phyloP scores from a whole-genome alignment of 1,284 basidiomycete genomes.

The Trametes polyzona region DNA sequence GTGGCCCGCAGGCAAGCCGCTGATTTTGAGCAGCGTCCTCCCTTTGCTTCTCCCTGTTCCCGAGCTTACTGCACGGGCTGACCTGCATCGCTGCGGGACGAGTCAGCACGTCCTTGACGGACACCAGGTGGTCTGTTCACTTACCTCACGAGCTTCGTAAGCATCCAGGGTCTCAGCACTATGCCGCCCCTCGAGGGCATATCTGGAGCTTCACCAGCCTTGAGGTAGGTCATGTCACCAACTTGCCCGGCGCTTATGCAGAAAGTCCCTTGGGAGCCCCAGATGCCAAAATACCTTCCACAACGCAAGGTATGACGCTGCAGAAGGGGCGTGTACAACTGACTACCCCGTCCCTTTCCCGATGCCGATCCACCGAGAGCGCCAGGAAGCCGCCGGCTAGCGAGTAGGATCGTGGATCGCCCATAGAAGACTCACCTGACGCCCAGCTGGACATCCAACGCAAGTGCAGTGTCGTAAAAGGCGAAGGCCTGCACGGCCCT shows the following conservation, averaged over 20 bases:
- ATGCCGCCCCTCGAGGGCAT: not conserved
- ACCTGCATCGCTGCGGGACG: not conserved
- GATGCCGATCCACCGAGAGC: not conserved
- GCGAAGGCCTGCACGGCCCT: not conserved
- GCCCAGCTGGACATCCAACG: not conserved
- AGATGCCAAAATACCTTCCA: constrained; percentile 1
- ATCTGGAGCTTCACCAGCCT: not conserved
- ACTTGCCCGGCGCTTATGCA: not conserved
- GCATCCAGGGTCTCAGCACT: not conserved
- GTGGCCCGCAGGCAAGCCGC: no score
- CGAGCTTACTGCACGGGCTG: not conserved
- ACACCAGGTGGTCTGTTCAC: not conserved
- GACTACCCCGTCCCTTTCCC: not conserved
- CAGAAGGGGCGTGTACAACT: not conserved
- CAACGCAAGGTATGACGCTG: not conserved
- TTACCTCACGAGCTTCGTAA: not conserved
- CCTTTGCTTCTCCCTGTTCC: no score
- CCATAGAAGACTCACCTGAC: not conserved
- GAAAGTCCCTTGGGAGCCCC: not conserved
- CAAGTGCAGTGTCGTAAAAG: constrained; percentile 13
- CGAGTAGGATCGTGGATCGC: not conserved
- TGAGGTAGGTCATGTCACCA: not conserved
- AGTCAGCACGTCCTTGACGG: not conserved
- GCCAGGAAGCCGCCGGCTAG: not conserved
- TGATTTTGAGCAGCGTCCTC: no score